A percentile compares a stretch with the other conserved stretches of the same genome.
phyloP scores from a whole-genome alignment of 306 rosid species.

The Fragaria vesca region DNA sequence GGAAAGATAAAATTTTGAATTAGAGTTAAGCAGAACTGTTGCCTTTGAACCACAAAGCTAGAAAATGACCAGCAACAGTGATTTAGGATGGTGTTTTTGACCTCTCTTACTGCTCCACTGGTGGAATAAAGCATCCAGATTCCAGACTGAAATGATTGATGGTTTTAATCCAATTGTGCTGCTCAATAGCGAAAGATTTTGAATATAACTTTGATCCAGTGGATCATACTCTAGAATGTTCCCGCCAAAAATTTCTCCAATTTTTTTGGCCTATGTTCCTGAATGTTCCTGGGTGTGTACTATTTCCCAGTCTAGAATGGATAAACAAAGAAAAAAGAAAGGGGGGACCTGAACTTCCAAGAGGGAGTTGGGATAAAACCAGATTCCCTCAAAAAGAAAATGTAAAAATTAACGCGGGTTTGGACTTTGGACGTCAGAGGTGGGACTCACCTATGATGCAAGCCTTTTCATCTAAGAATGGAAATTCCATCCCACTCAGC shows the following conservation, averaged over 20 bases:
- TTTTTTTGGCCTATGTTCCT: neutral
- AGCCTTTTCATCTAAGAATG: too few relatives aligned
- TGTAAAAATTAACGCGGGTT: neutral
- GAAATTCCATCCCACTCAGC: neutral
- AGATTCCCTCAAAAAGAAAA: neutral
- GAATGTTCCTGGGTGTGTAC: neutral
- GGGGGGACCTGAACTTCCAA: neutral
- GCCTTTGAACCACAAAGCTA: too few relatives aligned
- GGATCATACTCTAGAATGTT: too few relatives aligned
- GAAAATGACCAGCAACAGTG: neutral
- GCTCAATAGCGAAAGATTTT: neutral
- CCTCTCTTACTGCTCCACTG: too few relatives aligned
- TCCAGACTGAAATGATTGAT: too few relatives aligned
- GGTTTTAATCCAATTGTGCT: neutral
- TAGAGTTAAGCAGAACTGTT: too few relatives aligned
- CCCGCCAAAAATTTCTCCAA: neutral
- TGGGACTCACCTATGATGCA: neutral
- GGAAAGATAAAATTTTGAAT: too few relatives aligned
- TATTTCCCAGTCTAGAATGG: too few relatives aligned
- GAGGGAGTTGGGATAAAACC: neutral
- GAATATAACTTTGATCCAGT: too few relatives aligned
- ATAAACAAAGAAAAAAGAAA: too few relatives aligned
- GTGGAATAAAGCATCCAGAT: too few relatives aligned
- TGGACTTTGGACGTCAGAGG: neutral
- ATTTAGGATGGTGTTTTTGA: too few relatives aligned